Evolutionary conservation across 78 protist species (phyloP), one percentile per base, ranked within the genome.

Genomic region (Reticulomyxa filosa): DNA sequence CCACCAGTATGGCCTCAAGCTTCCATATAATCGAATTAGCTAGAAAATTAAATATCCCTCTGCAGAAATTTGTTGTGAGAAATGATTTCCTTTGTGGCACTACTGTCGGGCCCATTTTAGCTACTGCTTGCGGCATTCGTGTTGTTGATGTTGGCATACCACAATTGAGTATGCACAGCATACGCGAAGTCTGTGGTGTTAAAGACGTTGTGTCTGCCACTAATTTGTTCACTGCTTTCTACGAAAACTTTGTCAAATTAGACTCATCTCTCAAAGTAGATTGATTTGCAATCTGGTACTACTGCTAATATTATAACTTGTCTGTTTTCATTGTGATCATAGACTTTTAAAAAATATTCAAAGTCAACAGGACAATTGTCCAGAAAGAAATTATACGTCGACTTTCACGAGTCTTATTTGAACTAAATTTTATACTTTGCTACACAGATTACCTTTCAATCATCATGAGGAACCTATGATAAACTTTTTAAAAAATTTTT

Each of bases 101-200:
- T 23, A 90, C 96, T 46, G 85, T 83, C 35, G 84, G 85, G 6
- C 87, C 83, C 65, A 77, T 77, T 2, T 23, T 69, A 2, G 1
- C 80, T 1, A 56, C 76, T 5, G 57, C 52, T 4, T n/a, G 33
- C 35, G 73, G 70, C 42, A 65, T 75, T n/a, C 79, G 74, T 46
- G 68, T 69, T 2, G 36, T 75, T 20, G 97, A 90, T 66, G 52
- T 90, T 36, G 97, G 97, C 30, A 77, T 50, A 55, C 88, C 94
- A 13, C 88, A 83, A 78, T 75, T 84, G 26, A 37, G 78, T 56
- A 90, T 90, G 97, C 97, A 90, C 75, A 59, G 78, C 50, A 84
- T 86, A 46, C 27, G 91, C 30, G 85, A 85, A 59, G 10, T 20
- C 10, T 55, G 59, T 33, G 59, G 59, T 32, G 11, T 11, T 8